phyloP scores from a whole-genome alignment of 129 eudicot genomes.

The Helianthus annuus region DNA sequence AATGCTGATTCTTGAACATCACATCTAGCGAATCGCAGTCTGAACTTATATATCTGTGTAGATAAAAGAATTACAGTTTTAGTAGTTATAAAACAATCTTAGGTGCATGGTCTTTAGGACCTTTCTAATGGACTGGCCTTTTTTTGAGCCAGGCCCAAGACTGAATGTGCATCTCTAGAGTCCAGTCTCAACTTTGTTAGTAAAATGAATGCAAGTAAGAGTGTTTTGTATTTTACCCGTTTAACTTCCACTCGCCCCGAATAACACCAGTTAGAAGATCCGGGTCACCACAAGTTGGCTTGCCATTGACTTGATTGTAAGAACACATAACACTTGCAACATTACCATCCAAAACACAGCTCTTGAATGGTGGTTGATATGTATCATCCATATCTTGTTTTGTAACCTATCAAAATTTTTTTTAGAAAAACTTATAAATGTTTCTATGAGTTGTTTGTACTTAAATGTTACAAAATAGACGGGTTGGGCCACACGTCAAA shows the following conservation, averaged over 20 bases:
- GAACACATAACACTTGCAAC: slow-evolving; percentile 99
- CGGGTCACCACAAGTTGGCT: slow-evolving; percentile 84
- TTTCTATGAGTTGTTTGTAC: neutral
- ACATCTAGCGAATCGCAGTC: slow-evolving; percentile 90
- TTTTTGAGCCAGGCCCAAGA: neutral
- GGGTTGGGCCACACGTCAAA: neutral
- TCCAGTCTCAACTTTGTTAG: neutral
- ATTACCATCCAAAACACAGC: slow-evolving; percentile 90
- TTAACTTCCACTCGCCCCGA: slow-evolving; percentile 92
- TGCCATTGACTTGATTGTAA: slow-evolving; percentile 94
- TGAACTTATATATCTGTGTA: slow-evolving; percentile 72
- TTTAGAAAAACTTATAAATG: neutral
- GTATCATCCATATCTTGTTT: slow-evolving; percentile 96
- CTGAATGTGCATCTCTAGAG: neutral
- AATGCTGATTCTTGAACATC: slow-evolving; percentile 60
- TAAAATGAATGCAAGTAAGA: neutral
- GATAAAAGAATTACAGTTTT: slow-evolving; percentile 7
- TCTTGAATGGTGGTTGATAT: slow-evolving; percentile 91
- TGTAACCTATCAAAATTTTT: slow-evolving; percentile 64
- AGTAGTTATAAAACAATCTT: neutral
- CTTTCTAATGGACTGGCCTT: neutral
- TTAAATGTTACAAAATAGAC: neutral
- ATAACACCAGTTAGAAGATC: slow-evolving; percentile 72
- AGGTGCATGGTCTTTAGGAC: neutral
- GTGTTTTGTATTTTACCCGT: slow-evolving; percentile 57